Evolutionary conservation across 2,329 filamentous ascomycete genomes (phyloP).

Genomic region (Trichoderma sp.): DNA sequence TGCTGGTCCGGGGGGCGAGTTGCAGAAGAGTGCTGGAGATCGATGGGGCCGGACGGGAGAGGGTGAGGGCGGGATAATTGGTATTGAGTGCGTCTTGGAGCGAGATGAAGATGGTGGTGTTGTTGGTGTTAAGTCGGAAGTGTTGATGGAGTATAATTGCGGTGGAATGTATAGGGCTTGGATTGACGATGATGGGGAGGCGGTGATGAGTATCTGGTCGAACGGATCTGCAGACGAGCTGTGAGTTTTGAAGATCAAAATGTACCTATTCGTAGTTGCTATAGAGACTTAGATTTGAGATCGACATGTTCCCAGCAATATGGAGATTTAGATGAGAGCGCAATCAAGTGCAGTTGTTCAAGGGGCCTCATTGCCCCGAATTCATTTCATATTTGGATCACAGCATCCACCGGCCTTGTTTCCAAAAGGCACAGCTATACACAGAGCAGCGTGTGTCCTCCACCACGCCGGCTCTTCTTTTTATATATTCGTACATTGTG

Average conservation of each 20-base stretch:
- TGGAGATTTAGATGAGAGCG: background rate
- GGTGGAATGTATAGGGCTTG: constrained; percentile 85
- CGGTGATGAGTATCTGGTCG: constrained; percentile 48
- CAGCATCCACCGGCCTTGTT: constrained; percentile 1
- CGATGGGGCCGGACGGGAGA: constrained; percentile 73
- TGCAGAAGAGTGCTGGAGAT: constrained; percentile 70
- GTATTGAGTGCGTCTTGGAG: constrained; percentile 61
- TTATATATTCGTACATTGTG: constrained; percentile 12
- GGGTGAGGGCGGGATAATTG: constrained; percentile 83
- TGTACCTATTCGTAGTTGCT: too few species aligned
- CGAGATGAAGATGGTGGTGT: constrained; percentile 42
- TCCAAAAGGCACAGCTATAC: constrained; percentile 8
- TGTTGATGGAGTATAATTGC: constrained; percentile 80
- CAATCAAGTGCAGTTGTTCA: background rate
- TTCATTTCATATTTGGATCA: background rate
- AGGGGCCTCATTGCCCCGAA: background rate
- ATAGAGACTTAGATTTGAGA: background rate
- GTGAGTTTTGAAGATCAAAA: background rate
- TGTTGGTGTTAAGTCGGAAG: constrained; percentile 43
- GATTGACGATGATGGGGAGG: constrained; percentile 59
- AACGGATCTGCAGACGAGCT: constrained; percentile 28
- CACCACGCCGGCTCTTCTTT: background rate
- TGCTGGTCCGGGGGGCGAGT: constrained; percentile 67
- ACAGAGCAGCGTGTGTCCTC: background rate
- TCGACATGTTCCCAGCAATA: background rate